Percentiles rank a stretch among this genome's conserved stretches.
These are phyloP conservation scores for Russula sp. DNA, from an alignment of 768 basidiomycete genomes.

Conservation along the genomic window DNA sequence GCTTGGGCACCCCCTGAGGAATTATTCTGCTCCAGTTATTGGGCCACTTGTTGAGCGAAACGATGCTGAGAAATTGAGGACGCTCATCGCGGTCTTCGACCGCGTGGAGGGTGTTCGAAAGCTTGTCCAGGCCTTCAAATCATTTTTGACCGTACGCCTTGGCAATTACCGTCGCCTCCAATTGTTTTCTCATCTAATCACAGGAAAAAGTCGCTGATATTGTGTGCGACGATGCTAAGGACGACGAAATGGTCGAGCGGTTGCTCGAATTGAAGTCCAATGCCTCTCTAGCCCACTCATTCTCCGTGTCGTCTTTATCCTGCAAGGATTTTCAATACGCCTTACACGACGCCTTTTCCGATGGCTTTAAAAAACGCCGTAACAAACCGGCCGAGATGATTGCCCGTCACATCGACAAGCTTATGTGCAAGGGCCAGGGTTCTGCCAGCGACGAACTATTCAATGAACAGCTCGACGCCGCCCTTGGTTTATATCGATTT, in stretches of 20 bases:
- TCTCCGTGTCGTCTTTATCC: slow-evolving; percentile 47
- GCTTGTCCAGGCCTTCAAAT: slow-evolving; percentile 60
- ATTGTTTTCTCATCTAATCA: background rate
- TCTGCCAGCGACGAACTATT: slow-evolving; percentile 61
- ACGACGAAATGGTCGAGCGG: slow-evolving; percentile 75
- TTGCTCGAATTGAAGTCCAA: slow-evolving; percentile 66
- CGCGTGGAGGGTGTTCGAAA: slow-evolving; percentile 53
- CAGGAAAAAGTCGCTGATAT: slow-evolving; percentile 61
- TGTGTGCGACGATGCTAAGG: slow-evolving; percentile 57
- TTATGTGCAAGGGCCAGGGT: slow-evolving; percentile 85
- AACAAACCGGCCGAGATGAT: slow-evolving; percentile 91
- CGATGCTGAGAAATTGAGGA: slow-evolving; percentile 44
- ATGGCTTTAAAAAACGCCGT: slow-evolving; percentile 69
- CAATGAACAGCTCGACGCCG: slow-evolving; percentile 58
- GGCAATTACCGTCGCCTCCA: background rate
- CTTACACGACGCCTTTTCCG: slow-evolving; percentile 64
- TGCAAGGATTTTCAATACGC: slow-evolving; percentile 60
- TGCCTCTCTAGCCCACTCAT: slow-evolving; percentile 48
- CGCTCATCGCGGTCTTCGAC: slow-evolving; percentile 60
- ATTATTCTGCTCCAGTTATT: slow-evolving; percentile 44
- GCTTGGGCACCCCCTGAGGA: background rate
- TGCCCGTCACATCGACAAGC: slow-evolving; percentile 83
- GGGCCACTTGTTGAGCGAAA: slow-evolving; percentile 49
- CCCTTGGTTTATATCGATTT: slow-evolving; percentile 74
- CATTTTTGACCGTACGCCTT: slow-evolving; percentile 52